Conservation (phyloP, 2,329 filamentous ascomycete genomes). For the Ophiostoma sp. region DNA sequence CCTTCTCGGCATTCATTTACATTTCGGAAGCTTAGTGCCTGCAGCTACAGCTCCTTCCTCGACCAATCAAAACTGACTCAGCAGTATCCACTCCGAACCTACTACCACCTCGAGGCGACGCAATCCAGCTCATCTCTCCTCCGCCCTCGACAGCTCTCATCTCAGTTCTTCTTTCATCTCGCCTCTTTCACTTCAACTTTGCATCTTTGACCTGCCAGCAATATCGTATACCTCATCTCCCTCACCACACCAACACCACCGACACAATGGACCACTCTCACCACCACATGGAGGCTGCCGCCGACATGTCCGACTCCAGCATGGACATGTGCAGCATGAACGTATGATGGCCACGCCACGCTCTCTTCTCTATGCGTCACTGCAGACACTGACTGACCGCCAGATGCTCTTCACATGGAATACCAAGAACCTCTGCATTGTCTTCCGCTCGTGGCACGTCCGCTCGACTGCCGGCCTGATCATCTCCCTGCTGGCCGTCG, state of each 20-base stretch:
- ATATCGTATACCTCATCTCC: background rate
- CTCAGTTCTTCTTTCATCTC: background rate
- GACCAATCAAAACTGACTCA: slow-evolving; percentile 27
- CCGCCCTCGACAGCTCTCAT: background rate
- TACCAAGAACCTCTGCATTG: slow-evolving; percentile 87
- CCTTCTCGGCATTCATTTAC: background rate
- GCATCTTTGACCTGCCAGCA: background rate
- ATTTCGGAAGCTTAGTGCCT: background rate
- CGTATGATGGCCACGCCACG: slow-evolving; percentile 46
- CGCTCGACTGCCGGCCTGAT: slow-evolving; percentile 67
- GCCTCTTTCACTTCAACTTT: background rate
- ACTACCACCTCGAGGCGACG: background rate
- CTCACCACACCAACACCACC: background rate
- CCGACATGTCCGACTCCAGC: slow-evolving; percentile 52
- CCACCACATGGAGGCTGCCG: slow-evolving; percentile 34
- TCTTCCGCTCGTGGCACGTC: slow-evolving; percentile 89
- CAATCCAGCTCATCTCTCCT: slow-evolving; percentile 7
- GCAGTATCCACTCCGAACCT: slow-evolving; percentile 1
- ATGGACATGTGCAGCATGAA: slow-evolving; percentile 85
- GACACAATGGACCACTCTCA: slow-evolving; percentile 41
- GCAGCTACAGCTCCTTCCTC: slow-evolving; percentile 2
- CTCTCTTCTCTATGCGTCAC: background rate
- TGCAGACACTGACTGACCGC: background rate
- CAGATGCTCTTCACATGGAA: slow-evolving; percentile 99
- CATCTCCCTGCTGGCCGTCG: slow-evolving; percentile 74